Percentiles rank a stretch among this genome's conserved stretches.
Conservation (phyloP, 768 basidiomycete genomes). For the Chiua virens region DNA sequence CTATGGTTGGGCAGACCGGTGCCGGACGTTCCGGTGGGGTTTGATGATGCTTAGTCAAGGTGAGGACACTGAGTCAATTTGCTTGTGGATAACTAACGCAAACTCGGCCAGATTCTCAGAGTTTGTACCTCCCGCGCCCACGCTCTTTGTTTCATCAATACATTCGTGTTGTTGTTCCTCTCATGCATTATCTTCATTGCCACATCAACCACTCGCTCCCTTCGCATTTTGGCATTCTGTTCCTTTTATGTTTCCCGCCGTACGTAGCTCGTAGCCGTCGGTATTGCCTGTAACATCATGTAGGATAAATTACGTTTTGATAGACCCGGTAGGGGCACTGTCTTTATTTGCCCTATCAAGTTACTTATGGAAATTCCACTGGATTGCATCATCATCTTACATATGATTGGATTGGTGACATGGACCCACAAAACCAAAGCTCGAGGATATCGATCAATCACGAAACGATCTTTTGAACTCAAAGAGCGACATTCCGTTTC, state of each 20-base stretch:
- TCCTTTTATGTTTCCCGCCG: conserved; percentile 2
- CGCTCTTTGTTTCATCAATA: conserved; percentile 12
- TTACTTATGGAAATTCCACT: background rate
- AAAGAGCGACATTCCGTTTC: conserved; percentile 3
- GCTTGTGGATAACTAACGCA: background rate
- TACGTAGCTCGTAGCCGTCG: background rate
- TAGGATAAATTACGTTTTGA: conserved; percentile 1
- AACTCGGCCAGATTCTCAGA: background rate
- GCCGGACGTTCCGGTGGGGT: conserved; percentile 30
- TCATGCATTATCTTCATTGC: background rate
- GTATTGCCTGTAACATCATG: background rate
- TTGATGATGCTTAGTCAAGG: conserved; percentile 23
- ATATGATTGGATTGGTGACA: background rate
- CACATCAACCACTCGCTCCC: background rate
- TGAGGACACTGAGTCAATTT: background rate
- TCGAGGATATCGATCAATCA: background rate
- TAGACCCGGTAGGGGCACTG: background rate
- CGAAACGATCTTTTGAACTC: conserved; percentile 3
- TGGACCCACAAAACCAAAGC: background rate
- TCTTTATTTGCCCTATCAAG: background rate
- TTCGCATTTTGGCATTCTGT: conserved; percentile 3
- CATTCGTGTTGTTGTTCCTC: background rate
- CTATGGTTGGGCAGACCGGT: conserved; percentile 10
- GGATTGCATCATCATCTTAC: no score
- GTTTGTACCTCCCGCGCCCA: background rate